Base-by-base conservation (phyloP, 257 asterid species). In the Solanum sitiens region DNA sequence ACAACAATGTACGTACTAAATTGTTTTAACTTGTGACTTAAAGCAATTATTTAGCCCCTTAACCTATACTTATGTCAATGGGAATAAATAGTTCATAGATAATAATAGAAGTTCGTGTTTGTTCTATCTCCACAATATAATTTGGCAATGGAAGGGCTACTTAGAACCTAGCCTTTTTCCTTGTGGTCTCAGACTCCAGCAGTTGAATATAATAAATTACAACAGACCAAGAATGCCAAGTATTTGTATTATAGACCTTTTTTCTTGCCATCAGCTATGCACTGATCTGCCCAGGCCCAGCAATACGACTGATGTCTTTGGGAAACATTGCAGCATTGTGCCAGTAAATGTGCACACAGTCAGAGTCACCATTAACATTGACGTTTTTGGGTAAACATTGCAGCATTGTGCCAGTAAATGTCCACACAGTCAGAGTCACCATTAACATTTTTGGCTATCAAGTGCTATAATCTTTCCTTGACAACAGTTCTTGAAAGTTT, bases 391-490 rank as follows among this genome's bases (percentile, higher is more conserved):
- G 3, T n/a, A 44, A 3, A 30, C 5, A 47, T 77, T 45, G 67
- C 85, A 45, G 6, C 68, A 47, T 47, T 47, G 59, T 75, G 21
- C 42, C 85, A 47, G 68, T 80, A 2, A 80, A 47, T 27, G 85
- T 47, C 68, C 20, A 30, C 5, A 8, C 42, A 27, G 16, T 79
- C 18, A 45, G 77, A 47, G 18, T 5, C 42, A 6, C 42, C 18
- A 9, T 9, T 9, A 80, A 16, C 20, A 47, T 47, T 80, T 47
- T 50, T 80, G 68, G 5, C 85, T 0, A 18, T 85, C 45, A 15
- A 88, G 32, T 50, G 35, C 89, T 94, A 95, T 42, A 94, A 90
- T 88, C 98, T 94, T 87, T 96, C 99, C 92, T 94, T 93, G n/a
- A 96, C 93, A 74, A 96, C 92, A 71, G 94, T 92, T 75, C 91